Conservation (phyloP, 257 asterid genomes). For the Solanum lignicaule region DNA sequence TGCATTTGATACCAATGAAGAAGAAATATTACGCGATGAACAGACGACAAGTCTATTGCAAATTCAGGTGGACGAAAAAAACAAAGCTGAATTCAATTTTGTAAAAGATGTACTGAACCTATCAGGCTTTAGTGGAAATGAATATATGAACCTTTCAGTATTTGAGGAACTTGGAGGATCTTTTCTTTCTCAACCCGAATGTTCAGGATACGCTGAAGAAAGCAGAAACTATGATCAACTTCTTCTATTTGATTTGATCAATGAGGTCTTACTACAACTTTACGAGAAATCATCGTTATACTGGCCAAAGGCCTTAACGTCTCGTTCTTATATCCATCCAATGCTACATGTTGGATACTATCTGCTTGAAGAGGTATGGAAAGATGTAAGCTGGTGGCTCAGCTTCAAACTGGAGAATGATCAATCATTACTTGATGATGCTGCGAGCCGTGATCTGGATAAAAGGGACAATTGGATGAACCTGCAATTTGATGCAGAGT, state of each 20-base stretch:
- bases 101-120: slow-evolving; percentile 56
- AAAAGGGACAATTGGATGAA: slow-evolving; percentile 64
- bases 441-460: slow-evolving; percentile 40
- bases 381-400: slow-evolving; percentile 36
- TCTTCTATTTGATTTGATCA: slow-evolving; percentile 60
- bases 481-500: slow-evolving; percentile 65
- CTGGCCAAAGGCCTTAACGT: slow-evolving; percentile 49
- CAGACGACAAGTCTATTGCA: slow-evolving; percentile 11
- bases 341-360: slow-evolving; percentile 57
- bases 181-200: slow-evolving; percentile 14
- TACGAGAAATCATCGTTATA: slow-evolving; percentile 51
- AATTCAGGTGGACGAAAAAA: slow-evolving; percentile 24
- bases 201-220: slow-evolving; percentile 19
- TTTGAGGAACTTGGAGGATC: slow-evolving; percentile 44
- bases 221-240: slow-evolving; percentile 23
- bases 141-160: slow-evolving; percentile 38
- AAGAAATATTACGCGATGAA: slow-evolving; percentile 13
- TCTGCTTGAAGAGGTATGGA: slow-evolving; percentile 72
- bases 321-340: slow-evolving; percentile 33
- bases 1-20: background rate
- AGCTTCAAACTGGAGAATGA: slow-evolving; percentile 28
- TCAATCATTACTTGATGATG: slow-evolving; percentile 40
- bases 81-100: slow-evolving; percentile 44
- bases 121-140: slow-evolving; percentile 55
- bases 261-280: slow-evolving; percentile 49